Conservation (phyloP, 1,139 yeast species). For the Protomyces gravidus region DNA sequence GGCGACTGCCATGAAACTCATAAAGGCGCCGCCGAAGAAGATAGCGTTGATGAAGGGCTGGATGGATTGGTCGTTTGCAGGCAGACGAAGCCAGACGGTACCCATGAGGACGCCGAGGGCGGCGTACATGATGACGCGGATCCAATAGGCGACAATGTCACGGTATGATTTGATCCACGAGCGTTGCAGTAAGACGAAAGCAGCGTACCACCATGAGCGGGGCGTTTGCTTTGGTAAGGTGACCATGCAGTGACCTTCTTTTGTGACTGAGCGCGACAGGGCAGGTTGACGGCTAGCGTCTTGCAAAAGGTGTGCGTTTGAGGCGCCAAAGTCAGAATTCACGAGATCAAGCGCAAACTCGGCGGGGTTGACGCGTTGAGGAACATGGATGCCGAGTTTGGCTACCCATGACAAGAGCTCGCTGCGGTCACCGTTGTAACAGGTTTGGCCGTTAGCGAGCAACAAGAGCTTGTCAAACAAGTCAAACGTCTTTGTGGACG, state of each 20-base stretch:
- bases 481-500: slow-evolving; percentile 67
- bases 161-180: slow-evolving; percentile 41
- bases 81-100: slow-evolving; percentile 45
- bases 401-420: slow-evolving; percentile 42
- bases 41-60: slow-evolving; percentile 46
- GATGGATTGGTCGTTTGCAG: slow-evolving; percentile 40
- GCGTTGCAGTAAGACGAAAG: slow-evolving; percentile 37
- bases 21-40: slow-evolving; percentile 47
- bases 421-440: slow-evolving; percentile 52
- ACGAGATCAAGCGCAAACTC: slow-evolving; percentile 38
- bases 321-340: slow-evolving; percentile 40
- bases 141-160: slow-evolving; percentile 44
- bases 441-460: slow-evolving; percentile 60
- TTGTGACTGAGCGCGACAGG: neutral
- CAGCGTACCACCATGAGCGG: neutral
- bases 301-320: slow-evolving; percentile 16
- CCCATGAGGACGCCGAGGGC: slow-evolving; percentile 47
- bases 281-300: neutral
- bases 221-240: neutral
- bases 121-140: slow-evolving; percentile 44
- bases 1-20: slow-evolving; percentile 48
- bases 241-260: neutral
- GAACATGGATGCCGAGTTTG: slow-evolving; percentile 38
- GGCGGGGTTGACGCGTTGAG: slow-evolving; percentile 32
- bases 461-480: slow-evolving; percentile 68